phyloP scores from a whole-genome alignment of 2,329 filamentous ascomycete genomes.

The Fusarium sp. region DNA sequence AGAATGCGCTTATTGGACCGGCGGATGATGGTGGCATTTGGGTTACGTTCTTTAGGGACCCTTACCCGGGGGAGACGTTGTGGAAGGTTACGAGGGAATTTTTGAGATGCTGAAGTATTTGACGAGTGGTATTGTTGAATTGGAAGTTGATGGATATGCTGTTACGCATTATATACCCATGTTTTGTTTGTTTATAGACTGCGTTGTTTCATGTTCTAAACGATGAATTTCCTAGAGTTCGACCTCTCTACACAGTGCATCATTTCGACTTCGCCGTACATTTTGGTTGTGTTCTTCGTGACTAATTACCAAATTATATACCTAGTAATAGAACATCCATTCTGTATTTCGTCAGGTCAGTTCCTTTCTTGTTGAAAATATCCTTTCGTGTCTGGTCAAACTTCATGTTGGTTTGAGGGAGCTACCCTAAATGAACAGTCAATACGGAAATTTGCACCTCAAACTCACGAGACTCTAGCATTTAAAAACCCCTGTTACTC shows the following conservation, averaged over 20 bases:
- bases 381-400: too few species aligned
- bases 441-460: neutral
- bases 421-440: neutral
- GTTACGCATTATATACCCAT: neutral
- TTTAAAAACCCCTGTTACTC: rapidly evolving
- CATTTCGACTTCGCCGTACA: rapidly evolving
- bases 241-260: rapidly evolving
- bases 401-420: rapidly evolving
- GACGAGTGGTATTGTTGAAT: neutral
- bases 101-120: slow-evolving; percentile 21
- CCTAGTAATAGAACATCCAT: rapidly evolving
- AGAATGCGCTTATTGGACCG: slow-evolving; percentile 44
- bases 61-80: slow-evolving; percentile 29
- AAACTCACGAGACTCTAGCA: too few species aligned
- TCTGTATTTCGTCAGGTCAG: too few species aligned
- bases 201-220: too few species aligned
- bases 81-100: slow-evolving; percentile 46
- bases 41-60: slow-evolving; percentile 44
- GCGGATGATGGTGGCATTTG: slow-evolving; percentile 39
- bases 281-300: rapidly evolving
- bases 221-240: rapidly evolving
- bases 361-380: too few species aligned
- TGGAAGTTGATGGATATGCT: neutral
- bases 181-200: neutral
- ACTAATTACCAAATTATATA: rapidly evolving